Percentiles rank a stretch among this genome's conserved stretches.
phyloP scores from a whole-genome alignment of 164 flowering plant species.

The Dillenia turbinata region DNA sequence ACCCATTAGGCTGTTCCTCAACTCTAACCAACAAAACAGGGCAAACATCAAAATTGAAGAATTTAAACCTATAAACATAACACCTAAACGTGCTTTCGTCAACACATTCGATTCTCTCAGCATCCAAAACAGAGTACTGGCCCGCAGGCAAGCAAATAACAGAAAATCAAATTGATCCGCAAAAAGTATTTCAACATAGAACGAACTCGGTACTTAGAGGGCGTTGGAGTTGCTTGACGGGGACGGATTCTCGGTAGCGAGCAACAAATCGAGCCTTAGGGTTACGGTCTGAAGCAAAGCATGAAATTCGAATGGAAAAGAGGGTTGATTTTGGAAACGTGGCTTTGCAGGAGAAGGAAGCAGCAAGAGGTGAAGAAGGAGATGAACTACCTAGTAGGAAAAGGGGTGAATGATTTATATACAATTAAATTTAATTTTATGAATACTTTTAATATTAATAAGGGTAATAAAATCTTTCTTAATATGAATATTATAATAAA shows the following conservation, averaged over 20 bases:
- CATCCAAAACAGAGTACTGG: slow-evolving; percentile 93
- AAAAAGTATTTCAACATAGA: background rate
- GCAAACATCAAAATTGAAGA: slow-evolving; percentile 83
- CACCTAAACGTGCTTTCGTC: slow-evolving; percentile 85
- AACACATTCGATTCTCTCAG: slow-evolving; percentile 85
- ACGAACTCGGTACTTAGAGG: slow-evolving; percentile 52
- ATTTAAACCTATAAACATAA: slow-evolving; percentile 69
- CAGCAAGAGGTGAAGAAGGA: background rate
- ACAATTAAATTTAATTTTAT: too few species aligned
- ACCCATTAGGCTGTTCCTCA: slow-evolving; percentile 75
- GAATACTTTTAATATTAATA: too few species aligned
- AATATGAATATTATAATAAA: too few species aligned
- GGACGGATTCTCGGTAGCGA: slow-evolving; percentile 48
- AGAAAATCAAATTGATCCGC: background rate
- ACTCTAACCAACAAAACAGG: slow-evolving; percentile 85
- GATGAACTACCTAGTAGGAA: slow-evolving; percentile 6
- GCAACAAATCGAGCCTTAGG: slow-evolving; percentile 74
- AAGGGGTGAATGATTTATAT: too few species aligned
- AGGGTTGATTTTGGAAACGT: slow-evolving; percentile 13
- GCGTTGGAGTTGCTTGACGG: slow-evolving; percentile 63
- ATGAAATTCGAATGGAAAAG: too few species aligned
- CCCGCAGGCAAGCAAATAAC: slow-evolving; percentile 66
- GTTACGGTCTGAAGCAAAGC: slow-evolving; percentile 31
- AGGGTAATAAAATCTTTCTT: too few species aligned
- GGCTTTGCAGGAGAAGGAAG: slow-evolving; percentile 7